phyloP scores from a whole-genome alignment of 257 asterid species.

The Jaltomata sinuosa region DNA sequence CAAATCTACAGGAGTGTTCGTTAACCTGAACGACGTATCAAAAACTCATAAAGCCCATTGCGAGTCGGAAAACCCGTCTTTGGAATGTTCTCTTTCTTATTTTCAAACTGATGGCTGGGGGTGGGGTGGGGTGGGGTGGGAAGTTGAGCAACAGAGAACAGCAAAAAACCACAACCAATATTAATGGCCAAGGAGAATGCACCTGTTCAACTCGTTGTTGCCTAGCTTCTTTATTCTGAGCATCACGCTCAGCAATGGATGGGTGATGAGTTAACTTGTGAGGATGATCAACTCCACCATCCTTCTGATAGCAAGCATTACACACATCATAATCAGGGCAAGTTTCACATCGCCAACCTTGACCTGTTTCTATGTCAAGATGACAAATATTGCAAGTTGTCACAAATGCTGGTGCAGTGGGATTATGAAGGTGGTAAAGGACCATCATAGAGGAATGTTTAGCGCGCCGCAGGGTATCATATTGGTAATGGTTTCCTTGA shows the following conservation, averaged over 20 bases:
- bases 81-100: not conserved
- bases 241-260: conserved; percentile 69
- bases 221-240: conserved; percentile 90
- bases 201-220: conserved; percentile 87
- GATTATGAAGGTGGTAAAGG: conserved; percentile 97
- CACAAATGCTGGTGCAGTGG: conserved; percentile 96
- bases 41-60: not conserved
- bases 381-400: conserved; percentile 57
- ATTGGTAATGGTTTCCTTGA: conserved; percentile 98
- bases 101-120: not conserved
- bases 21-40: not conserved
- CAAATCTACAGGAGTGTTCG: not conserved
- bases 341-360: conserved; percentile 97
- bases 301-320: conserved; percentile 76
- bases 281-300: conserved; percentile 79
- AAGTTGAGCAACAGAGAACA: not conserved
- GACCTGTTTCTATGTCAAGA: conserved; percentile 91
- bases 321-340: conserved; percentile 96
- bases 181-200: not conserved
- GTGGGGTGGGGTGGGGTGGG: not conserved
- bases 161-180: not conserved
- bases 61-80: not conserved
- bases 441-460: conserved; percentile 99
- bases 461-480: conserved; percentile 95
- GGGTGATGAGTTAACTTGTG: conserved; percentile 77